These are phyloP conservation scores for Arachis monticola DNA, from an alignment of 331 rosid genomes.

Conservation along the genomic window DNA sequence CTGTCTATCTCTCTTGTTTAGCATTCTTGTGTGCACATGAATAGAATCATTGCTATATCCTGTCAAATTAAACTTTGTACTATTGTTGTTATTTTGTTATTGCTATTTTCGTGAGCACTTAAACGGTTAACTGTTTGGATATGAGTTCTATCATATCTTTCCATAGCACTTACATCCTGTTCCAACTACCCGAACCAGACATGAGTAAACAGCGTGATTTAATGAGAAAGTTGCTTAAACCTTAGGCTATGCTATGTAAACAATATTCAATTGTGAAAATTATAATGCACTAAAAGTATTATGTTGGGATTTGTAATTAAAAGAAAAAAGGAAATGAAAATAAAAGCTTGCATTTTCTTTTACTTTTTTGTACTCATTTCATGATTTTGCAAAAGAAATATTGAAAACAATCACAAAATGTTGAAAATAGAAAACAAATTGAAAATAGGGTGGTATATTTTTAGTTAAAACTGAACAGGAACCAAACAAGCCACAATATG, in stretches of 20 bases:
- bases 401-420: too few relatives aligned
- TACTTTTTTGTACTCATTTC: too few relatives aligned
- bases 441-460: too few relatives aligned
- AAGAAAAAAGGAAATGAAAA: too few relatives aligned
- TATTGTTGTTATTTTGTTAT: not conserved
- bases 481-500: not conserved
- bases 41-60: slow-evolving; percentile 25
- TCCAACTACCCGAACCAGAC: not conserved
- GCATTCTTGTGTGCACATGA: slow-evolving; percentile 7
- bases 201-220: not conserved
- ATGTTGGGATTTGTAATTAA: too few relatives aligned
- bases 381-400: too few relatives aligned
- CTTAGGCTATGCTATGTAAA: not conserved
- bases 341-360: too few relatives aligned
- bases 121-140: not conserved
- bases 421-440: too few relatives aligned
- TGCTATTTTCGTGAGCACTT: slow-evolving; percentile 1
- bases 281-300: not conserved
- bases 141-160: slow-evolving; percentile 9
- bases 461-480: too few relatives aligned
- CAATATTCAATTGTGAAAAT: not conserved
- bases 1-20: not conserved
- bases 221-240: not conserved
- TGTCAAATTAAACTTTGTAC: slow-evolving; percentile 9
- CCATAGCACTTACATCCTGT: not conserved